Evolutionary conservation across 805 yeast genomes (phyloP).

Genomic region (Scheffersomyces ergatensis): DNA sequence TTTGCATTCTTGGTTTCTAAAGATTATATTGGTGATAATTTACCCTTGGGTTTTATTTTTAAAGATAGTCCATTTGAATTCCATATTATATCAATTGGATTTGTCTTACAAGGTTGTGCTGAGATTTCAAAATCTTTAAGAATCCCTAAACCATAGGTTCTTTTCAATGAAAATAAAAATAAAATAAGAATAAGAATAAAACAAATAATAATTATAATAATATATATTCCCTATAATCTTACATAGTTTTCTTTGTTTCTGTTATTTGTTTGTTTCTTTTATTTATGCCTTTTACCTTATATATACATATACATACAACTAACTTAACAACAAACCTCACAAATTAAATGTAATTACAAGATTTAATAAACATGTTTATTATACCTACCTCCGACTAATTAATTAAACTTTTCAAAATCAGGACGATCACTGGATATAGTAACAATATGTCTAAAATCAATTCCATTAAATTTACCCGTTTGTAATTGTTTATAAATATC

Average conservation of each 20-base stretch:
- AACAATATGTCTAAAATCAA: conserved; percentile 19
- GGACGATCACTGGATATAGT: conserved; percentile 14
- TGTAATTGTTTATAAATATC: conserved; percentile 24
- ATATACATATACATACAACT: too few relatives aligned
- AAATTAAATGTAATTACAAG: too few relatives aligned
- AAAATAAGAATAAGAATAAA: too few relatives aligned
- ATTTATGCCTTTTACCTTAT: too few relatives aligned
- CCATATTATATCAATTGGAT: conserved; percentile 67
- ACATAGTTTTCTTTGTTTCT: too few relatives aligned
- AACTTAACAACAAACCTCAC: too few relatives aligned
- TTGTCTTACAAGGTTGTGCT: conserved; percentile 79
- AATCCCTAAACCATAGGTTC: conserved; percentile 82
- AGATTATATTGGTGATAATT: conserved; percentile 43
- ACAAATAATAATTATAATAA: too few relatives aligned
- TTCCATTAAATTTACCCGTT: conserved; percentile 21
- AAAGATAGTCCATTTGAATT: conserved; percentile 61
- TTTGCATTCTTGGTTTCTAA: conserved; percentile 69
- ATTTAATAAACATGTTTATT: too few relatives aligned
- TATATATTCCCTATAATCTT: too few relatives aligned
- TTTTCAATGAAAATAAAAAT: too few relatives aligned
- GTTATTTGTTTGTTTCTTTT: too few relatives aligned
- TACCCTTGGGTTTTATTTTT: conserved; percentile 68
- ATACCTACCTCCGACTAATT: too few relatives aligned
- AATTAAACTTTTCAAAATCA: neutral
- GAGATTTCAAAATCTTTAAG: conserved; percentile 89